phyloP scores from a whole-genome alignment of 31 red algal species.

The Endocladia muricata region DNA sequence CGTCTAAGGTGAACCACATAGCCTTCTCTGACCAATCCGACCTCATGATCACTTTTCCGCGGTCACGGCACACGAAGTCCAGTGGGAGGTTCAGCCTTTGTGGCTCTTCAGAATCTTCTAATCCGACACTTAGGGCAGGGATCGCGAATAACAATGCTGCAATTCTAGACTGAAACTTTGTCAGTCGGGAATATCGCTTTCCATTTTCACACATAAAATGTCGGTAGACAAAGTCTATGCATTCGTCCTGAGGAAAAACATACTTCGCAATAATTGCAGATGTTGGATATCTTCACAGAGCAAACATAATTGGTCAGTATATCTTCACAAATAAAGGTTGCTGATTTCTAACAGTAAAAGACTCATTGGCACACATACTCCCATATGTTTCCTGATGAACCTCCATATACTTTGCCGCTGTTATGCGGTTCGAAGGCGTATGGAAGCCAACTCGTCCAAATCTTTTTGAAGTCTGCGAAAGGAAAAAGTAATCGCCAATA shows the following conservation, averaged over 20 bases:
- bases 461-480: constrained; percentile 39
- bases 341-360: too few relatives aligned
- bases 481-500: background rate
- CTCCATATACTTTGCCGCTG: constrained; percentile 63
- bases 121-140: constrained; percentile 17
- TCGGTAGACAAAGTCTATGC: constrained; percentile 57
- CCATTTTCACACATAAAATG: constrained; percentile 42
- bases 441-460: constrained; percentile 65
- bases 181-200: constrained; percentile 11
- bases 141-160: constrained; percentile 42
- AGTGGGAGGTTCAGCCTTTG: constrained; percentile 11
- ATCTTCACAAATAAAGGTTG: too few relatives aligned
- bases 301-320: background rate
- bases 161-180: constrained; percentile 38
- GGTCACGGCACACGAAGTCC: constrained; percentile 43
- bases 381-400: constrained; percentile 60
- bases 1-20: constrained; percentile 60
- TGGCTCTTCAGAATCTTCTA: background rate
- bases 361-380: constrained; percentile 8
- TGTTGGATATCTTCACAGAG: constrained; percentile 44
- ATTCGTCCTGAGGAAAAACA: constrained; percentile 53
- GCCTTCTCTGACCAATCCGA: constrained; percentile 64
- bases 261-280: constrained; percentile 67
- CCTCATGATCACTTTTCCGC: constrained; percentile 71
- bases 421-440: constrained; percentile 59